Conservation (phyloP, 192 early-diverging fungal genomes). For the Coemansia sp. region DNA sequence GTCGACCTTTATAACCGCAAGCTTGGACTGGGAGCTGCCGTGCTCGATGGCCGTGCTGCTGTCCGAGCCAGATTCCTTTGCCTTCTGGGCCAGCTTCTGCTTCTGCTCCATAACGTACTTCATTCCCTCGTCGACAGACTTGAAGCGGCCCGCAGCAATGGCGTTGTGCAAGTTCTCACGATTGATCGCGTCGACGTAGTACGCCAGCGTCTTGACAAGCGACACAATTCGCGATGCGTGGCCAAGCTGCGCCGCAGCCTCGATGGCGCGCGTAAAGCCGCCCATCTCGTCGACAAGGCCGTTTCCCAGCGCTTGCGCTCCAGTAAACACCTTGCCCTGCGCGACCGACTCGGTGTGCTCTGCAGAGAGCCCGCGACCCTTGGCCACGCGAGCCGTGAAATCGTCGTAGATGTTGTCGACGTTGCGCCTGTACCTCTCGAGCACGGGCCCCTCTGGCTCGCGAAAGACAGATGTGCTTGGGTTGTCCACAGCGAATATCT, state of each 20-base stretch:
- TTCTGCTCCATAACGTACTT: not conserved
- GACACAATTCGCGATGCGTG: constrained; percentile 30
- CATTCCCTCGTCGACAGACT: not conserved
- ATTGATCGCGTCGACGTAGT: not conserved
- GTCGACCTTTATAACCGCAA: not conserved
- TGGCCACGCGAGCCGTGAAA: constrained; percentile 58
- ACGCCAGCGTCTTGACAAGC: constrained; percentile 18
- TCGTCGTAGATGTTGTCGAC: constrained; percentile 56
- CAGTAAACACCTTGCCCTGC: constrained; percentile 64
- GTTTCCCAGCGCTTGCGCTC: constrained; percentile 54
- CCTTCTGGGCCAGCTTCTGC: not conserved
- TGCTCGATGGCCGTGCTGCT: not conserved
- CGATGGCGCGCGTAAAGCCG: constrained; percentile 51
- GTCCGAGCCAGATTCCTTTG: not conserved
- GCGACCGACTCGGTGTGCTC: constrained; percentile 59
- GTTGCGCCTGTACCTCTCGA: constrained; percentile 50
- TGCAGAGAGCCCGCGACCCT: constrained; percentile 53
- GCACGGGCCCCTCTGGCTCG: constrained; percentile 48
- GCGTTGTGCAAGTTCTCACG: not conserved
- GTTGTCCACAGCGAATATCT: constrained; percentile 52
- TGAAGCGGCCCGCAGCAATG: not conserved
- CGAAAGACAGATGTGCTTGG: constrained; percentile 50
- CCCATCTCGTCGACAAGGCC: constrained; percentile 67
- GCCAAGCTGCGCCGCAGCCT: constrained; percentile 37
- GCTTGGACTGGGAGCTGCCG: not conserved